Evolutionary conservation across 495 filamentous ascomycete genomes (phyloP), one percentile per base, ranked within the genome.

Genomic region (Hypoxylon cercidicola): DNA sequence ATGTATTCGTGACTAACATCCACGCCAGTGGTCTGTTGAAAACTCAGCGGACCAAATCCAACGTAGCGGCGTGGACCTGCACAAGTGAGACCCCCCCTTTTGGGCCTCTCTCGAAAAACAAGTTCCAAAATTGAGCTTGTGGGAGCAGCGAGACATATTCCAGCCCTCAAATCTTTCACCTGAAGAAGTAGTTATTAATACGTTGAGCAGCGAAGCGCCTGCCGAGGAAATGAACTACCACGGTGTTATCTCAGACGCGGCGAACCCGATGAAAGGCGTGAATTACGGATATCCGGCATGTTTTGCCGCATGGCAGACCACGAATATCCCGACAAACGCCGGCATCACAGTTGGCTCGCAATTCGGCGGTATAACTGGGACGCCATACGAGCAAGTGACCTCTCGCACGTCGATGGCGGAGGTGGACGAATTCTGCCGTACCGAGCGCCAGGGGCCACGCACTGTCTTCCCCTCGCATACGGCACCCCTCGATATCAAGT

Each of bases 171-270:
- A 28, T 28, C 25, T 3, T 7, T 7, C 7, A 28, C 25, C 25
- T 28, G n/a, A n/a, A n/a, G 25, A 7, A 28, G 25, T 7, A 28
- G 7, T 28, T 32, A 32, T 7, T 32, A 32, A 32, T 7, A 11
- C 30, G 10, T 32, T 32, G 30, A 32, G 9, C 9, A 32, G 30
- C 58, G 77, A 89, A 50, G 90, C 89, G 62, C 89, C 89, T 0
- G 89, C 84, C 4, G 89, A 90, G 69, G 87, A 89, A 65, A 64
- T 89, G 54, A 90, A 89, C 71, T 90, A 81, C 73, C 87, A 87
- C 44, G 89, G 88, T 1, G 78, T 79, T 47, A 71, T 90, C 12
- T 75, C 79, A 19, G 77, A 78, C 51, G 81, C 84, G 23, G 76
- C 73, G 9, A 79, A 79, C 47, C 56, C 73, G 1, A 41, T 72